Percentiles rank a stretch among this genome's conserved stretches.
Evolutionary conservation across 2,329 filamentous ascomycete genomes (phyloP).

Genomic region (Fonsecaea erecta): DNA sequence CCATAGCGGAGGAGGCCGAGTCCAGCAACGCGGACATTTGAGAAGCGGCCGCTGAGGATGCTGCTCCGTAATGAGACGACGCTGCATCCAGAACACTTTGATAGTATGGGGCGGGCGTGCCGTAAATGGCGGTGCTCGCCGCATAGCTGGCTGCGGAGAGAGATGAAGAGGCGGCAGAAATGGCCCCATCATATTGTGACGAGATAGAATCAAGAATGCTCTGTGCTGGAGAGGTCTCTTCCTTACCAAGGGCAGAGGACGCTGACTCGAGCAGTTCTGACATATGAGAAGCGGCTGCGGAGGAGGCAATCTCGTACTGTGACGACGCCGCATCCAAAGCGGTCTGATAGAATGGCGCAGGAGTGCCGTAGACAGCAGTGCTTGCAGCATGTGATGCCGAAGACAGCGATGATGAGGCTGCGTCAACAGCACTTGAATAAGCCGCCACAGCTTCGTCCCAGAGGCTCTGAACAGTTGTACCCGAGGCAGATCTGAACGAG

Average conservation of each 20-base stretch:
- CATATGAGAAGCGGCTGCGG: slow-evolving; percentile 49
- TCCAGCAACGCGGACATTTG: slow-evolving; percentile 47
- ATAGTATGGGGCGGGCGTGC: slow-evolving; percentile 43
- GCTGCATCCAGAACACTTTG: slow-evolving; percentile 45
- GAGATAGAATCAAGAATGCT: slow-evolving; percentile 51
- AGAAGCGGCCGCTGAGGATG: slow-evolving; percentile 47
- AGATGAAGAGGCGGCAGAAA: slow-evolving; percentile 52
- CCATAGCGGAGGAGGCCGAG: slow-evolving; percentile 48
- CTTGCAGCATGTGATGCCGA: slow-evolving; percentile 43
- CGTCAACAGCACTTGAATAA: slow-evolving; percentile 51
- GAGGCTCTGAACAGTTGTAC: slow-evolving; percentile 45
- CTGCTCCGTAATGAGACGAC: slow-evolving; percentile 45
- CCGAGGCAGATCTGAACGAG: slow-evolving; percentile 61
- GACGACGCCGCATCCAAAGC: slow-evolving; percentile 44
- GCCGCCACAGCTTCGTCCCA: slow-evolving; percentile 51
- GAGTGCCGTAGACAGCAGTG: slow-evolving; percentile 39
- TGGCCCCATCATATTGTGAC: slow-evolving; percentile 51
- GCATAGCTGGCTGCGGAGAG: slow-evolving; percentile 45
- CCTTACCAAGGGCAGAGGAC: slow-evolving; percentile 44
- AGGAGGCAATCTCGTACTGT: slow-evolving; percentile 45
- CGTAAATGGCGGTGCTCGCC: slow-evolving; percentile 46
- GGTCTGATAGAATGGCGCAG: slow-evolving; percentile 44
- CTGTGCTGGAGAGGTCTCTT: slow-evolving; percentile 45
- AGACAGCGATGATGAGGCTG: slow-evolving; percentile 50
- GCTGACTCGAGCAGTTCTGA: slow-evolving; percentile 48